phyloP scores from a whole-genome alignment of 306 rosid species.

The Gleditsia sinensis region DNA sequence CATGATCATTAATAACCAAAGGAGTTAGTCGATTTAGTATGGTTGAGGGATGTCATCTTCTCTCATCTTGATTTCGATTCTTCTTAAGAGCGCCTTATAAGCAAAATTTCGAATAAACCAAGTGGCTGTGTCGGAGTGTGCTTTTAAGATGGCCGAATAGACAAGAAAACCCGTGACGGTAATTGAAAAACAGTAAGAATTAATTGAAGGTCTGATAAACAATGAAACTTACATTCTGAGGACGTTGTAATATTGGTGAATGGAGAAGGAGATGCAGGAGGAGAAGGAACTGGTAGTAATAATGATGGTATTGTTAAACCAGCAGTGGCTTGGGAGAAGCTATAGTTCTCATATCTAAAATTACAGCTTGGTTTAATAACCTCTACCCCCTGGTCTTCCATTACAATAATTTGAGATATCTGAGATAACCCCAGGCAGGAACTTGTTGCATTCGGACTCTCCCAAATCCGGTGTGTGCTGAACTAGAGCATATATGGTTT shows the following conservation, averaged over 20 bases:
- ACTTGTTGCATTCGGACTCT: constrained; percentile 17
- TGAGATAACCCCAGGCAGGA: background rate
- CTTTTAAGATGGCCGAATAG: too few relatives aligned
- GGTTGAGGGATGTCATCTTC: too few relatives aligned
- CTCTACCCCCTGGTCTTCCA: background rate
- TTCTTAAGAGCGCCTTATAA: too few relatives aligned
- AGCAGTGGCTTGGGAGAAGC: constrained; percentile 8
- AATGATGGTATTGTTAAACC: background rate
- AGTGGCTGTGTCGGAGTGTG: too few relatives aligned
- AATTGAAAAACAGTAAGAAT: too few relatives aligned
- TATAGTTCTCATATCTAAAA: background rate
- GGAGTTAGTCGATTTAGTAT: background rate
- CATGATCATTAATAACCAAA: background rate
- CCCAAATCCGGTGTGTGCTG: constrained; percentile 44
- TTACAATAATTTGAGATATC: background rate
- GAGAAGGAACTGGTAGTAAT: background rate
- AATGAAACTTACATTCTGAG: background rate
- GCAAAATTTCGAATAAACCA: too few relatives aligned
- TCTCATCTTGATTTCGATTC: too few relatives aligned
- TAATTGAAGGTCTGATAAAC: background rate
- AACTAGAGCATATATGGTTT: constrained; percentile 18
- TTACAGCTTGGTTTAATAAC: constrained; percentile 10
- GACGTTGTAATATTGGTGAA: background rate
- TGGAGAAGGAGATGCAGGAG: background rate
- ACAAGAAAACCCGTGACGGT: too few relatives aligned